Percentiles rank a stretch among this genome's conserved stretches.
phyloP scores from a whole-genome alignment of 306 rosid species.

The Gastrolobium villosum region DNA sequence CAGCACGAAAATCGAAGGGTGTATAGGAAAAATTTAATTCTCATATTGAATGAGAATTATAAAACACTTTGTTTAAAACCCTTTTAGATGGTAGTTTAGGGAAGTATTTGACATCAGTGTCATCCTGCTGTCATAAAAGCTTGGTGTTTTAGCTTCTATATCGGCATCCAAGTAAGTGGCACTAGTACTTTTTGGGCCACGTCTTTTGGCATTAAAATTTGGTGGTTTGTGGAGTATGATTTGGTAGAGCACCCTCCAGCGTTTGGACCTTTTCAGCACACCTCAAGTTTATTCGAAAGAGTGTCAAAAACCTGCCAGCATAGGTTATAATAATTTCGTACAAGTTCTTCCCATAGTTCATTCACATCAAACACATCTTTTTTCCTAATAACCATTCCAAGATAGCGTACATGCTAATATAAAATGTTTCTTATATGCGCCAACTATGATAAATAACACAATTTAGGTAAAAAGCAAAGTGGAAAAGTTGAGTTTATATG shows the following conservation, averaged over 20 bases:
- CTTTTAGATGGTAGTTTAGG: not conserved
- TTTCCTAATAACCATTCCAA: not conserved
- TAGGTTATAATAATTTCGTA: not conserved
- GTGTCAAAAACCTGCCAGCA: conserved; percentile 21
- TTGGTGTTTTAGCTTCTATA: conserved; percentile 13
- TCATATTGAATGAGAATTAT: no score
- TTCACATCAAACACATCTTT: not conserved
- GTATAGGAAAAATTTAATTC: no score
- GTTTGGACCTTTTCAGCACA: conserved; percentile 18
- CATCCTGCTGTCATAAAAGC: conserved; percentile 26
- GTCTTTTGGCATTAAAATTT: conserved; percentile 38
- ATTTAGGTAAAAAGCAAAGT: conserved; percentile 19
- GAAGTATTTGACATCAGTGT: conserved; percentile 28
- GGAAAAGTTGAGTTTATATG: not conserved
- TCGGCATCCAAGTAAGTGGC: conserved; percentile 16
- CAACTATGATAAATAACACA: not conserved
- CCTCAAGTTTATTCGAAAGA: conserved; percentile 6
- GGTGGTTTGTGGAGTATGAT: conserved; percentile 31
- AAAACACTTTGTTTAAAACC: no score
- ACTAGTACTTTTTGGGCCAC: conserved; percentile 17
- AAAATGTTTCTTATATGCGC: not conserved
- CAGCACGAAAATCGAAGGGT: no score
- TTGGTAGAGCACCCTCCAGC: conserved; percentile 40
- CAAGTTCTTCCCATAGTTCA: not conserved
- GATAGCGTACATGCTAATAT: not conserved